phyloP scores from a whole-genome alignment of 768 basidiomycete genomes.

The Mycena albidolilacea region DNA sequence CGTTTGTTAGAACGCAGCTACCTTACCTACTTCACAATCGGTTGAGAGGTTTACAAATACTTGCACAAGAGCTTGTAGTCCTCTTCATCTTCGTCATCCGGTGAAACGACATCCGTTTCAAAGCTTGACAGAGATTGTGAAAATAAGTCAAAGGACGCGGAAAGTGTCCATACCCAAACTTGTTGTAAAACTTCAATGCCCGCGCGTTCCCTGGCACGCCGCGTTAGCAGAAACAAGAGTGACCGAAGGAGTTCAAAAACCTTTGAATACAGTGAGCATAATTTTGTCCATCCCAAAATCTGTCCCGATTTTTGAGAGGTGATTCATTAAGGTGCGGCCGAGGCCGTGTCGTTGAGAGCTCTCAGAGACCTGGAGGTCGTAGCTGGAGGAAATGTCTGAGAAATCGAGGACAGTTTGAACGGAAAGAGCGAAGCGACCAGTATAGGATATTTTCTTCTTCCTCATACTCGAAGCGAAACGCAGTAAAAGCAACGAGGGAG shows the following conservation, averaged over 20 bases:
- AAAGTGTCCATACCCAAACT: constrained; percentile 59
- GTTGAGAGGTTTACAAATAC: background rate
- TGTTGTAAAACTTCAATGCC: constrained; percentile 68
- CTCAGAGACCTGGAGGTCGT: constrained; percentile 79
- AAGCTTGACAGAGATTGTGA: constrained; percentile 60
- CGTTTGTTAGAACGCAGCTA: too few species aligned
- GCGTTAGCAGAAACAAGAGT: constrained; percentile 19
- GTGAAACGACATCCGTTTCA: constrained; percentile 65
- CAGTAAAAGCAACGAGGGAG: constrained; percentile 57
- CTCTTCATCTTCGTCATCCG: constrained; percentile 53
- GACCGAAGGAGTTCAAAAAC: constrained; percentile 51
- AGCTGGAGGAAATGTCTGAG: constrained; percentile 59
- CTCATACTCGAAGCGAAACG: constrained; percentile 86
- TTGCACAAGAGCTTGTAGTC: constrained; percentile 66
- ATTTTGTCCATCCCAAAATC: constrained; percentile 76
- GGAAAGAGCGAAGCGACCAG: constrained; percentile 65
- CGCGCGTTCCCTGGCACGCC: constrained; percentile 57
- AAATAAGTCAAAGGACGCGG: background rate
- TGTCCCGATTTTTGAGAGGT: constrained; percentile 64
- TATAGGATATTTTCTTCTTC: constrained; percentile 77
- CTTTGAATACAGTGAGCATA: constrained; percentile 83
- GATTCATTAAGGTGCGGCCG: constrained; percentile 68
- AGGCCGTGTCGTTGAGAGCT: constrained; percentile 66
- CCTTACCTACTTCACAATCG: too few species aligned
- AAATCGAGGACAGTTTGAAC: background rate